These are phyloP conservation scores for Eucalyptus microcorys DNA, from an alignment of 345 rosid species.

Conservation along the genomic window DNA sequence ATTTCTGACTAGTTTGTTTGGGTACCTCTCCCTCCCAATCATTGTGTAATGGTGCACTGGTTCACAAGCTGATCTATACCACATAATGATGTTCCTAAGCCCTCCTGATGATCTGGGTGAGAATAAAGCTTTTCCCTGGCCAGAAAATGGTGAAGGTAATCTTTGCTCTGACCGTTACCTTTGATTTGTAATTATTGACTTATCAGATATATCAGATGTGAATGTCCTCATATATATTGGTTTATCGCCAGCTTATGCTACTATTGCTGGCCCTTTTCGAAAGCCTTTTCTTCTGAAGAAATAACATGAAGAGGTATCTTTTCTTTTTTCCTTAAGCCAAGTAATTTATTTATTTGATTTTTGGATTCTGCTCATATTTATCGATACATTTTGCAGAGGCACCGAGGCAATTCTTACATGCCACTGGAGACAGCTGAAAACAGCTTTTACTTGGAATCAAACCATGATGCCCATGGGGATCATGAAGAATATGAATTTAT, in stretches of 20 bases:
- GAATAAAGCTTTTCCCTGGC: slow-evolving; percentile 70
- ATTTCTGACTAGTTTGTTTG: slow-evolving; percentile 76
- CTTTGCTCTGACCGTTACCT: neutral
- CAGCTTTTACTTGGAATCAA: slow-evolving; percentile 46
- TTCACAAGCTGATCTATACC: slow-evolving; percentile 89
- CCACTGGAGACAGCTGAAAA: slow-evolving; percentile 56
- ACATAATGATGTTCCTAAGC: slow-evolving; percentile 84
- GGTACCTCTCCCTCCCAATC: slow-evolving; percentile 72
- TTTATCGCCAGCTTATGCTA: slow-evolving; percentile 45
- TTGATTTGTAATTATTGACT: neutral
- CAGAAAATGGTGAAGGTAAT: slow-evolving; percentile 65
- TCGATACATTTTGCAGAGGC: slow-evolving; percentile 42
- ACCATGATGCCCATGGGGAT: slow-evolving; percentile 43
- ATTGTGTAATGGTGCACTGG: slow-evolving; percentile 80
- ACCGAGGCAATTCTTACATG: slow-evolving; percentile 62
- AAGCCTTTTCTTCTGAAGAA: slow-evolving; percentile 84
- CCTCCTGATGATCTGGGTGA: slow-evolving; percentile 89
- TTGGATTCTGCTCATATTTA: neutral
- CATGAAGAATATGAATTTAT: slow-evolving; percentile 92
- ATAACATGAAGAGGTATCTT: slow-evolving; percentile 58
- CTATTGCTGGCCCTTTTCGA: slow-evolving; percentile 72
- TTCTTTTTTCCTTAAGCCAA: neutral
- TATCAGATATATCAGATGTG: neutral
- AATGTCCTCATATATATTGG: neutral
- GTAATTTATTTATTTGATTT: neutral